These are phyloP conservation scores for Amborella trichopoda DNA, from an alignment of 164 flowering plant genomes.

Conservation along the genomic window DNA sequence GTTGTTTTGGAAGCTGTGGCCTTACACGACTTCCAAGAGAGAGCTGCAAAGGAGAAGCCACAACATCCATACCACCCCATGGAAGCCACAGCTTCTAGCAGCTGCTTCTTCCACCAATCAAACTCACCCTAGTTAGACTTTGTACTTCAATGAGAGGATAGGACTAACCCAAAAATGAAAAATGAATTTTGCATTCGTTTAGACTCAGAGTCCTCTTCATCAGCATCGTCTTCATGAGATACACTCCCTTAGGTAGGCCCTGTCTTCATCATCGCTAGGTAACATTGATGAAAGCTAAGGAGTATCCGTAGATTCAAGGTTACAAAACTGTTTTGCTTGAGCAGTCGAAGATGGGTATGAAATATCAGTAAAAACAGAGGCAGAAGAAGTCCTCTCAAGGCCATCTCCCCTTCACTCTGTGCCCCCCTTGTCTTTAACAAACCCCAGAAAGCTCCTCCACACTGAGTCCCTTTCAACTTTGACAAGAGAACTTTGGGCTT, in stretches of 20 bases:
- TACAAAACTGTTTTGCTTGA: conserved; percentile 27
- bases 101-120: too few relatives aligned
- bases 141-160: too few relatives aligned
- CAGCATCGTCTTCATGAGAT: conserved; percentile 39
- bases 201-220: conserved; percentile 53
- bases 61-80: not conserved
- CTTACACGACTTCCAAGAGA: not conserved
- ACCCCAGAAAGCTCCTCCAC: conserved; percentile 32
- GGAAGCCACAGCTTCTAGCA: not conserved
- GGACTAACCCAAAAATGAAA: not conserved
- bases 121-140: too few relatives aligned
- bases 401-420: conserved; percentile 41
- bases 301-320: conserved; percentile 36
- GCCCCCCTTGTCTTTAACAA: conserved; percentile 21
- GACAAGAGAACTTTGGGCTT: conserved; percentile 15
- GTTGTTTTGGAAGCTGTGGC: too few relatives aligned
- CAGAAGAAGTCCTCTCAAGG: conserved; percentile 45
- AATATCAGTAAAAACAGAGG: conserved; percentile 47
- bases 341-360: conserved; percentile 38
- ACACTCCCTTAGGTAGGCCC: conserved; percentile 39
- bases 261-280: conserved; percentile 46
- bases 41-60: not conserved
- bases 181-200: conserved; percentile 43
- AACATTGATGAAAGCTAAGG: conserved; percentile 59
- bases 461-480: conserved; percentile 35